These are phyloP conservation scores for Erodium moschatum DNA, from an alignment of 441 rosid genomes.

Conservation along the genomic window DNA sequence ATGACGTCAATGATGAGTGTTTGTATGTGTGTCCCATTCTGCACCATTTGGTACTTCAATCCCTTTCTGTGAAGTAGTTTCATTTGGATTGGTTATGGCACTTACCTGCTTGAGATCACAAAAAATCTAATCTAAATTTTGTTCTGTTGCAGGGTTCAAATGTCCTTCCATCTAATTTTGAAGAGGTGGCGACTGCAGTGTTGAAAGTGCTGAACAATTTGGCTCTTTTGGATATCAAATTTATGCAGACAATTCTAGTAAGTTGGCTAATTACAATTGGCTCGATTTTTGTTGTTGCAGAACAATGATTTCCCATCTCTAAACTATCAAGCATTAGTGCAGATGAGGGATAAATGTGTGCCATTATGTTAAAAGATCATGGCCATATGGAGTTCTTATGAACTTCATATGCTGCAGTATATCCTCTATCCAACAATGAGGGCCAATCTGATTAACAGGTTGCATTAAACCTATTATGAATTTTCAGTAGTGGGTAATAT, in stretches of 20 bases:
- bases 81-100: background rate
- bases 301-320: conserved; percentile 9
- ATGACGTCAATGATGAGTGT: background rate
- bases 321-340: background rate
- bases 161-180: conserved; percentile 66
- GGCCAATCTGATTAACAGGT: background rate
- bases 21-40: background rate
- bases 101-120: conserved; percentile 3
- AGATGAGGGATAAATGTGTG: conserved; percentile 5
- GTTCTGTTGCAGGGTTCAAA: conserved; percentile 41
- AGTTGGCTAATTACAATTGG: conserved; percentile 20
- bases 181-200: conserved; percentile 71
- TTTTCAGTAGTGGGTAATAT: conserved; percentile 3
- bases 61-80: conserved; percentile 2
- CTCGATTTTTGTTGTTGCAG: conserved; percentile 2
- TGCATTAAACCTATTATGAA: background rate
- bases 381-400: background rate
- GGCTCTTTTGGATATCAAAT: conserved; percentile 58
- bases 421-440: background rate
- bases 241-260: conserved; percentile 64
- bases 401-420: background rate
- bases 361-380: background rate
- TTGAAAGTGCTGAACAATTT: conserved; percentile 66
- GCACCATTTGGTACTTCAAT: background rate
- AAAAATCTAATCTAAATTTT: conserved; percentile 10